phyloP scores from a whole-genome alignment of 2,329 filamentous ascomycete genomes.

The Penicillium rolfsii region DNA sequence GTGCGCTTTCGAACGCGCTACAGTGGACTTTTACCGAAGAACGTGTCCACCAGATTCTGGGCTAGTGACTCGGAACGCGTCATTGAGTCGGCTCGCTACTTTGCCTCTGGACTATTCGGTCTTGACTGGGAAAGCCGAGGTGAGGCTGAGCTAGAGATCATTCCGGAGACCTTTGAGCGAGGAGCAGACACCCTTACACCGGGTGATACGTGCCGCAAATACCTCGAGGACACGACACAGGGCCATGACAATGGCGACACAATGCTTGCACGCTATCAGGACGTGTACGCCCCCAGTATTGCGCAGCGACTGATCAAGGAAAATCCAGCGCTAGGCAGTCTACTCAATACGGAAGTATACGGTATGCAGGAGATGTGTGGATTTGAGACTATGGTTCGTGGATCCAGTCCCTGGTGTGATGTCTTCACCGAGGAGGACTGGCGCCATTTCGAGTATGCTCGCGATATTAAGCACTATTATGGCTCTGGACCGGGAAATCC shows the following conservation, averaged over 20 bases:
- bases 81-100: conserved; percentile 60
- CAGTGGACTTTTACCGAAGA: conserved; percentile 16
- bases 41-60: conserved; percentile 53
- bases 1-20: conserved; percentile 59
- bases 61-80: conserved; percentile 59
- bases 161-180: conserved; percentile 56
- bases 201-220: conserved; percentile 50
- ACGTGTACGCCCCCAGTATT: neutral
- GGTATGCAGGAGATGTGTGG: conserved; percentile 66
- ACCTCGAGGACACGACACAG: conserved; percentile 38
- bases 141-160: conserved; percentile 53
- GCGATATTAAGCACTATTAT: conserved; percentile 63
- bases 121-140: conserved; percentile 47
- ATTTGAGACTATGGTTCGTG: conserved; percentile 60
- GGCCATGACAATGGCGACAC: neutral
- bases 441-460: conserved; percentile 60
- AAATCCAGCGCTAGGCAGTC: conserved; percentile 43
- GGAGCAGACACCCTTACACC: conserved; percentile 61
- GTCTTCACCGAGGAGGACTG: conserved; percentile 60
- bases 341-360: conserved; percentile 56
- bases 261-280: neutral
- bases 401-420: conserved; percentile 59
- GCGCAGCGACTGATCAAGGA: conserved; percentile 11
- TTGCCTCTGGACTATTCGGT: conserved; percentile 60
- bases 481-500: conserved; percentile 60